A percentile compares a stretch with the other conserved stretches of the same genome.
Evolutionary conservation across 2,329 filamentous ascomycete genomes (phyloP).

Genomic region (Alternaria triticina): DNA sequence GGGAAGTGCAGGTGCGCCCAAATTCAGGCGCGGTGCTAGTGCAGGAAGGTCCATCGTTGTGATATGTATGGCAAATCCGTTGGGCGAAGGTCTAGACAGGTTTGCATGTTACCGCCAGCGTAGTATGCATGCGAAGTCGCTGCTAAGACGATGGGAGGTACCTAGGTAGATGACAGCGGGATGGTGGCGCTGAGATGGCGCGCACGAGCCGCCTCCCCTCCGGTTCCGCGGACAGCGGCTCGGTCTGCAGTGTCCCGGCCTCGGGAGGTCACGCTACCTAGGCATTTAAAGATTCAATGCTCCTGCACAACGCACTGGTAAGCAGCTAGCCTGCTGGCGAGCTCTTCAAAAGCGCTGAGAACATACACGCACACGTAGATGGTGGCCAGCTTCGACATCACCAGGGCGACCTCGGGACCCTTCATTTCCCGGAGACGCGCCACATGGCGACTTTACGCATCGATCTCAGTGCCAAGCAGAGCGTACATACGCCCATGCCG

Average conservation of each 20-base stretch:
- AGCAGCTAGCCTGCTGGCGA: not conserved
- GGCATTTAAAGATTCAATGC: not conserved
- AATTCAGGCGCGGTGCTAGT: not conserved
- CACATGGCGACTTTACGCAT: not conserved
- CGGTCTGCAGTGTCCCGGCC: not conserved
- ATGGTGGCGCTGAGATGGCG: not conserved
- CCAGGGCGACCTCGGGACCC: not conserved
- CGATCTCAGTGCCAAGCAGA: not conserved
- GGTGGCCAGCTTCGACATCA: not conserved
- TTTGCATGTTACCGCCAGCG: not conserved
- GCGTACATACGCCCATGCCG: not conserved
- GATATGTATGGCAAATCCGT: not conserved
- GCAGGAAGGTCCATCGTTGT: not conserved
- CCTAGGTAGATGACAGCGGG: not conserved
- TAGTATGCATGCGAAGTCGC: not conserved
- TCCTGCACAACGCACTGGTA: not conserved
- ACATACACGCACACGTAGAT: not conserved
- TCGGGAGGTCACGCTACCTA: not conserved
- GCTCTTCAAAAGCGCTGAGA: not conserved
- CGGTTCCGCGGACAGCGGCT: not conserved
- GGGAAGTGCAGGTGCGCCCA: constrained; percentile 8
- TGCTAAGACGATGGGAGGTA: not conserved
- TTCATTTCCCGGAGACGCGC: not conserved
- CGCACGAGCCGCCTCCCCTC: not conserved
- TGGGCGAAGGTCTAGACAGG: not conserved